These are phyloP conservation scores for Aspergillus brunneoviolaceus DNA, from an alignment of 2,329 filamentous ascomycete genomes.

Conservation along the genomic window DNA sequence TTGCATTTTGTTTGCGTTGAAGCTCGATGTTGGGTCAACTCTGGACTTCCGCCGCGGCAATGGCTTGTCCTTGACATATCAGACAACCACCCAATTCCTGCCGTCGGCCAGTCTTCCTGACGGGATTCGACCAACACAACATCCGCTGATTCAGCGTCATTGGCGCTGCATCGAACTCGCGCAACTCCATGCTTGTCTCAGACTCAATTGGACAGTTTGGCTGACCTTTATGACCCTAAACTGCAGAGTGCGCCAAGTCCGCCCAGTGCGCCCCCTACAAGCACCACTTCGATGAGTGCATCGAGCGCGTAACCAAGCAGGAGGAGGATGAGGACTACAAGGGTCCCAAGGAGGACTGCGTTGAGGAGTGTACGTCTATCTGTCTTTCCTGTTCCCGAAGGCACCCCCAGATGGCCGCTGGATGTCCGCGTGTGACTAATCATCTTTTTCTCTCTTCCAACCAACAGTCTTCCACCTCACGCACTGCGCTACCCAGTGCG, in stretches of 20 bases:
- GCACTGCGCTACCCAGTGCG: conserved; percentile 90
- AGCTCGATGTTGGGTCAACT: background rate
- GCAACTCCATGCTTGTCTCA: background rate
- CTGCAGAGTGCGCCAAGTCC: conserved; percentile 82
- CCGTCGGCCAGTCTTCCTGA: background rate
- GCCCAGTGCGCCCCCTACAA: conserved; percentile 81
- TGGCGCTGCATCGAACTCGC: background rate
- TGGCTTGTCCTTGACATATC: background rate
- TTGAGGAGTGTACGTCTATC: conserved; percentile 88
- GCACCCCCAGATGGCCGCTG: background rate
- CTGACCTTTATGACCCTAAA: conserved; percentile 5
- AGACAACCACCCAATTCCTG: background rate
- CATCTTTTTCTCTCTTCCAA: background rate
- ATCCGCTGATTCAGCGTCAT: background rate
- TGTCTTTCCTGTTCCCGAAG: background rate
- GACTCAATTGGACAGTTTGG: conserved; percentile 9
- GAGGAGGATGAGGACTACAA: conserved; percentile 69
- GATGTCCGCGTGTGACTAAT: background rate
- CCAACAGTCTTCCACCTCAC: conserved; percentile 90
- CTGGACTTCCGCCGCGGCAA: background rate
- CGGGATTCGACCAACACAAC: too few relatives aligned
- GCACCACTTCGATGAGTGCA: conserved; percentile 98
- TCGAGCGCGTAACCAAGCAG: conserved; percentile 78
- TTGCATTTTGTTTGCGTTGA: background rate
- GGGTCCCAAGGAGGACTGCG: conserved; percentile 85